These are phyloP conservation scores for Clavispora asparagi DNA, from an alignment of 805 yeast genomes.

Conservation along the genomic window DNA sequence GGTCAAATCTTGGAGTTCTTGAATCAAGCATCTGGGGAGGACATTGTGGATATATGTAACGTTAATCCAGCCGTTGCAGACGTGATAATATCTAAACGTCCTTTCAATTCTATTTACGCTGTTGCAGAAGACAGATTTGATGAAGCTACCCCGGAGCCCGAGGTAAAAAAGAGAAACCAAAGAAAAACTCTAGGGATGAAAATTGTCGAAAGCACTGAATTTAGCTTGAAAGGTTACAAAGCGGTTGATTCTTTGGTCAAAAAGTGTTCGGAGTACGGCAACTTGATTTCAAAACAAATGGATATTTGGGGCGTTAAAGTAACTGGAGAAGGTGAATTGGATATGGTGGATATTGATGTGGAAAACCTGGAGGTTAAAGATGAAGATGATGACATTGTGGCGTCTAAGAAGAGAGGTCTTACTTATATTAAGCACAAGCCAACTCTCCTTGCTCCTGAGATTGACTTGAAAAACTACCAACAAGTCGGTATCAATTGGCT, in stretches of 20 bases:
- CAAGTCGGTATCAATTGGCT: slow-evolving; percentile 98
- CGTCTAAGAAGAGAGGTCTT: slow-evolving; percentile 17
- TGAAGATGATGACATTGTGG: slow-evolving; percentile 30
- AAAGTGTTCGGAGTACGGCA: slow-evolving; percentile 76
- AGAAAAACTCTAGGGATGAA: slow-evolving; percentile 62
- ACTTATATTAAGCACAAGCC: slow-evolving; percentile 71
- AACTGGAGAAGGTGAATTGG: slow-evolving; percentile 65
- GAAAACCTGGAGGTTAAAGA: slow-evolving; percentile 17
- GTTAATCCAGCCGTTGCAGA: slow-evolving; percentile 65
- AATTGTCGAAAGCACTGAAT: slow-evolving; percentile 63
- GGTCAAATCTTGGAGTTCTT: slow-evolving; percentile 67
- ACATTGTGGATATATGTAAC: slow-evolving; percentile 74
- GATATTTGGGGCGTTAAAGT: slow-evolving; percentile 83
- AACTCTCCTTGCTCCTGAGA: slow-evolving; percentile 50
- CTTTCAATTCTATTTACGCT: slow-evolving; percentile 54
- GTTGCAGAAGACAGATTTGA: slow-evolving; percentile 56
- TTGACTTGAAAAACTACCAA: slow-evolving; percentile 81
- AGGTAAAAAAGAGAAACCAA: slow-evolving; percentile 32
- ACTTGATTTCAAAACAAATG: slow-evolving; percentile 64
- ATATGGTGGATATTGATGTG: slow-evolving; percentile 48
- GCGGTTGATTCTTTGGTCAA: slow-evolving; percentile 92
- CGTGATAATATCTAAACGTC: slow-evolving; percentile 60
- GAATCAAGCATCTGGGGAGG: slow-evolving; percentile 70
- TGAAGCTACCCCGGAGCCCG: slow-evolving; percentile 13
- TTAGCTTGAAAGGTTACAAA: slow-evolving; percentile 77